Conservation (phyloP, 176 grass and related monocot species). For the Phragmites australis region DNA sequence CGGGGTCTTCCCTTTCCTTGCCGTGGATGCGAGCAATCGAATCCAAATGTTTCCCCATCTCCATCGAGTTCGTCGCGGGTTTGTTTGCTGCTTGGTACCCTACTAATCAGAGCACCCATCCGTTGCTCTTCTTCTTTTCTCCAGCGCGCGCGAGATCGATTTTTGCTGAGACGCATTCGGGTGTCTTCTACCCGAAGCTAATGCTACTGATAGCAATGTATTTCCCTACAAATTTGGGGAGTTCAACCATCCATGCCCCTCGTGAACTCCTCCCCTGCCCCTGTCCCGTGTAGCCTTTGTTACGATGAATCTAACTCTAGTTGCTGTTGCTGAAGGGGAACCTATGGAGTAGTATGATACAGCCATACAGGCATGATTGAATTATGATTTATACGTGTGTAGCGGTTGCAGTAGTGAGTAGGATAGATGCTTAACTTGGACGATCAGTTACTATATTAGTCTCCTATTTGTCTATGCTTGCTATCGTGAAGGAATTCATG, state of each 20-base stretch:
- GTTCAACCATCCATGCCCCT: background rate
- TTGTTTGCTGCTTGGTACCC: background rate
- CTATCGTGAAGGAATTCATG: background rate
- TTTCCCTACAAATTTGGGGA: background rate
- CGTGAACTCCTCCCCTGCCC: background rate
- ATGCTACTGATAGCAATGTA: background rate
- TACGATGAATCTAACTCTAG: background rate
- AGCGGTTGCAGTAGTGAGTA: background rate
- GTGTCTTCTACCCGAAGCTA: too few relatives aligned
- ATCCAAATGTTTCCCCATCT: background rate
- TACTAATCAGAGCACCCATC: background rate
- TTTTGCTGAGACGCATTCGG: background rate
- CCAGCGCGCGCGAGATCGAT: background rate
- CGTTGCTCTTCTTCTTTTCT: background rate
- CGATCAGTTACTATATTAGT: background rate
- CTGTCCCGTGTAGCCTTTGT: background rate
- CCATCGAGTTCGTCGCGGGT: background rate
- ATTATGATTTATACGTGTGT: background rate
- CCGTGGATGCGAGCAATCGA: background rate
- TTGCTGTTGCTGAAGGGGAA: background rate
- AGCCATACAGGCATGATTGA: slow-evolving; percentile 16
- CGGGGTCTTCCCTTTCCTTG: too few relatives aligned
- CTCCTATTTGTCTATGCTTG: background rate
- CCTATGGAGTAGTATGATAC: background rate
- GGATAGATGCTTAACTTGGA: background rate